Conservation (phyloP, 2,329 filamentous ascomycete genomes). For the Thermoascus crustaceus region DNA sequence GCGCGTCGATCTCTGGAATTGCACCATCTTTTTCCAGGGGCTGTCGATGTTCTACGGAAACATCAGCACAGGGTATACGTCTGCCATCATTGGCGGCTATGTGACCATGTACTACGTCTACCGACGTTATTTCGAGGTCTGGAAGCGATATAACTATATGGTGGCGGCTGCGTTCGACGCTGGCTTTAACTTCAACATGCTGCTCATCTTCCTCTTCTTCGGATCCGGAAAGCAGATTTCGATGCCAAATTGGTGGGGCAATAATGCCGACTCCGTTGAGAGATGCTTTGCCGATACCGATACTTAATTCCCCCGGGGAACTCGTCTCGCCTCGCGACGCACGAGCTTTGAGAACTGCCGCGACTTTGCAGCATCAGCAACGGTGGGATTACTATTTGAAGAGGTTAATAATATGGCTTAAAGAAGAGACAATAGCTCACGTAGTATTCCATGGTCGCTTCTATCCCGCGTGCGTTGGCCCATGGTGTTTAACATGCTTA, state of each 20-base stretch:
- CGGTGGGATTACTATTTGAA: no score
- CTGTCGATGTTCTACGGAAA: constrained; percentile 53
- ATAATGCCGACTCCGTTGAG: constrained; percentile 47
- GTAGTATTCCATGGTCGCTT: no score
- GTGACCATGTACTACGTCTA: constrained; percentile 55
- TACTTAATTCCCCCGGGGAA: no score
- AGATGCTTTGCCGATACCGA: constrained; percentile 50
- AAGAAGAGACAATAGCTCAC: no score
- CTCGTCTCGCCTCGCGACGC: no score
- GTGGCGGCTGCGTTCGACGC: constrained; percentile 55
- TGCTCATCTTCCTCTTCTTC: constrained; percentile 55
- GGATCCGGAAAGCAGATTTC: constrained; percentile 47
- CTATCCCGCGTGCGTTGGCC: no score
- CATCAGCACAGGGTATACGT: constrained; percentile 52
- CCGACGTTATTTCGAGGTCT: constrained; percentile 47
- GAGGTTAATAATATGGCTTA: no score
- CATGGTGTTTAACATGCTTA: no score
- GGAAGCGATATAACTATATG: constrained; percentile 55
- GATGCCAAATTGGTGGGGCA: constrained; percentile 60
- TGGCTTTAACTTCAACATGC: constrained; percentile 54
- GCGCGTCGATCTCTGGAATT: constrained; percentile 52
- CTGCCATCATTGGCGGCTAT: constrained; percentile 51
- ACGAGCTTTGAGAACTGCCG: no score
- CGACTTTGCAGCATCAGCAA: no score
- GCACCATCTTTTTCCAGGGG: constrained; percentile 54